These are phyloP conservation scores for Suillus brevipes DNA, from an alignment of 768 basidiomycete genomes.

Conservation along the genomic window DNA sequence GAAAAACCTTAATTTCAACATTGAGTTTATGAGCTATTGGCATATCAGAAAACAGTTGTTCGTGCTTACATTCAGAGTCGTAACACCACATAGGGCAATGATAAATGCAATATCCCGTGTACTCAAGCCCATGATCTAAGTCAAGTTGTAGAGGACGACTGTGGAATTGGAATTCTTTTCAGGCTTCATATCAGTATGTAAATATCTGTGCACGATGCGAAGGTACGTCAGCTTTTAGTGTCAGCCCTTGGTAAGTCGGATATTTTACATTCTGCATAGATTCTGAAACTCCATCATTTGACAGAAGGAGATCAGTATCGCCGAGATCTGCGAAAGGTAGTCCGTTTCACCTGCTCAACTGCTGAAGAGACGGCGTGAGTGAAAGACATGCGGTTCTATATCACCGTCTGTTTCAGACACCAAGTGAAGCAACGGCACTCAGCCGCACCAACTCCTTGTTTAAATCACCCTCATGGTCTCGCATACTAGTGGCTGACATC, in stretches of 20 bases:
- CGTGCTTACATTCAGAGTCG: conserved; percentile 23
- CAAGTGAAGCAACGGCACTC: neutral
- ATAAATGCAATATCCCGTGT: conserved; percentile 20
- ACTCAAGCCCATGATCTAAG: conserved; percentile 1
- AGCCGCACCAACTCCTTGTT: neutral
- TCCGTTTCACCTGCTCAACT: neutral
- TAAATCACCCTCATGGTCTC: neutral
- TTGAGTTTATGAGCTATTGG: neutral
- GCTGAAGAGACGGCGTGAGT: neutral
- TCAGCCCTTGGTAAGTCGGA: neutral
- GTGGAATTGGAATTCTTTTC: neutral
- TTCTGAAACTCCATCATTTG: neutral
- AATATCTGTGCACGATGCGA: neutral
- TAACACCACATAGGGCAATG: conserved; percentile 25
- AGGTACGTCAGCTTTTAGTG: neutral
- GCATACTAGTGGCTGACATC: neutral
- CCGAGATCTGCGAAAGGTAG: neutral
- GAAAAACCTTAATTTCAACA: conserved; percentile 21
- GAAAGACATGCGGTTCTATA: neutral
- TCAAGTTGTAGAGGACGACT: neutral
- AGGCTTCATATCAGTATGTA: neutral
- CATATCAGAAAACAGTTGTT: neutral
- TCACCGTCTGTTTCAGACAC: neutral
- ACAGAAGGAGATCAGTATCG: neutral
- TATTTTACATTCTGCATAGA: neutral